Evolutionary conservation across 345 rosid genomes (phyloP), one percentile per base, ranked within the genome.

Genomic region (Murraya paniculata): DNA sequence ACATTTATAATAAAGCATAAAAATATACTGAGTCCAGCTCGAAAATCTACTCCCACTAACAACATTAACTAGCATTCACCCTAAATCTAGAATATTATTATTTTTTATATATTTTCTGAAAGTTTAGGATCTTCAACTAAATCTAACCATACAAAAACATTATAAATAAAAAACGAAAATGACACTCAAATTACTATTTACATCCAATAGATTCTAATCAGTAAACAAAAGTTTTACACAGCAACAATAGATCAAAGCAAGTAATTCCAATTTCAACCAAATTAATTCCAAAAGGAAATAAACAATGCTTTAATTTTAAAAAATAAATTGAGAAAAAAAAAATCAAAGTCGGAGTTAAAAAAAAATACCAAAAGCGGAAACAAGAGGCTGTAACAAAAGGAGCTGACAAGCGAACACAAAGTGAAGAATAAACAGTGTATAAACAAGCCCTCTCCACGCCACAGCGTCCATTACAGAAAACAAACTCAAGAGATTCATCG

Each of bases 361-460:
- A 33, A 7, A 6, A 30, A 31, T 78, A 90, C 99, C 98, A 56
- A 82, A 85, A 83, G 98, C 94, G 65, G 93, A 92, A 45, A 96
- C 98, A 61, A 94, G 94, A 71, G 99, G 98, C 71, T 96, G 99
- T 58, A 91, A 97, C 76, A 96, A 89, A 27, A 96, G 87, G 71
- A 92, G 83, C 85, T 94, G 99, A 71, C 97, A 92, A 81, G 86
- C 88, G 58, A 94, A 86, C 68, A 91, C 95, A 31, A 92, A 94
- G 84, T 94, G 78, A 31, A 92, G 92, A 3, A 96, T 86, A 71
- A 94, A 87, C 50, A 85, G 58, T 3, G 97, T 76, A 81, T 81
- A 89, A 0, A 82, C 83, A 79, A 87, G 55, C 77, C 98, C 99
- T 79, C 89, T 90, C 94, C 97, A 94, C 22, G 92, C 96, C 84